Evolutionary conservation across 495 filamentous ascomycete species (phyloP).

Genomic region (Xylaria nigripes): DNA sequence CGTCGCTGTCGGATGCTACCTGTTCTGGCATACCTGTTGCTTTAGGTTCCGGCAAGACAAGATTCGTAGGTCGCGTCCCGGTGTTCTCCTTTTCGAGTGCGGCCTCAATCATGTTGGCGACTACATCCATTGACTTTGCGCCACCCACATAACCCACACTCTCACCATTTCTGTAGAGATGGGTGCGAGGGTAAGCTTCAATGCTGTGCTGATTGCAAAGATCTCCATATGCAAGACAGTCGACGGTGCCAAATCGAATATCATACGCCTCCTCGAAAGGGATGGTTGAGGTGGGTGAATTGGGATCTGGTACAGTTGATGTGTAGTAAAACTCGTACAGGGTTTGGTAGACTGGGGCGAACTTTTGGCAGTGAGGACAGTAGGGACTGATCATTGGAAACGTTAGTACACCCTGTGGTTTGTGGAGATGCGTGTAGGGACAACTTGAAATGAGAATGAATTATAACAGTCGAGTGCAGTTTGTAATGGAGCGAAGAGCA

Average conservation of each 20-base stretch:
- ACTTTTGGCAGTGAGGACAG: constrained; percentile 70
- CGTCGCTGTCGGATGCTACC: not conserved
- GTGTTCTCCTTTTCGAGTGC: constrained; percentile 69
- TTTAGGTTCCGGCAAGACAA: constrained; percentile 35
- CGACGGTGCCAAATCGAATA: constrained; percentile 77
- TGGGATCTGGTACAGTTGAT: constrained; percentile 48
- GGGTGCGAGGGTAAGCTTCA: constrained; percentile 60
- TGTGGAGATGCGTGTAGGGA: too few relatives aligned
- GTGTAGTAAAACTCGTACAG: constrained; percentile 96
- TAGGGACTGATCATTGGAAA: constrained; percentile 35
- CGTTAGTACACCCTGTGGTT: not conserved
- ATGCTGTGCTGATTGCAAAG: constrained; percentile 61
- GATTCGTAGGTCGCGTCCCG: constrained; percentile 58
- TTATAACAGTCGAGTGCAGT: too few relatives aligned
- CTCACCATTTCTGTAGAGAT: constrained; percentile 76
- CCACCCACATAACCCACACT: constrained; percentile 53
- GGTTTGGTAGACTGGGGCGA: constrained; percentile 84
- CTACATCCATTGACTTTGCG: constrained; percentile 47
- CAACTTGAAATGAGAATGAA: not conserved
- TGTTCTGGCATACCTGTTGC: constrained; percentile 14
- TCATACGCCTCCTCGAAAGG: constrained; percentile 67
- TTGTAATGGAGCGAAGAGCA: not conserved
- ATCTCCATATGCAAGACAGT: constrained; percentile 74
- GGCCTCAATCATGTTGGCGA: constrained; percentile 67
- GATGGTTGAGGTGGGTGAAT: constrained; percentile 13